Conservation (phyloP, 805 yeast genomes). For the Saccharomycopsis babjevae region DNA sequence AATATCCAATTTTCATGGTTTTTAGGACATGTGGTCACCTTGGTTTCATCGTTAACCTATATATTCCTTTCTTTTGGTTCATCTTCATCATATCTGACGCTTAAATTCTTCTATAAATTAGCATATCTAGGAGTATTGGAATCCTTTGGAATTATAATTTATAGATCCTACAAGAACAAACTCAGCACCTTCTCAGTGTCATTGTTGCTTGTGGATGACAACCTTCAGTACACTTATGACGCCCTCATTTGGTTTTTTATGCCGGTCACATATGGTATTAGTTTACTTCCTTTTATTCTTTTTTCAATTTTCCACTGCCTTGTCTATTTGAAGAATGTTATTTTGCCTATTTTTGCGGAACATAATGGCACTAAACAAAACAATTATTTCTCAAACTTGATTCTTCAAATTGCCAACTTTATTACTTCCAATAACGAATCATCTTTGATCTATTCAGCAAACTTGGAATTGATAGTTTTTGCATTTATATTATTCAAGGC, state of each 20-base stretch:
- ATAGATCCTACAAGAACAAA: constrained; percentile 37
- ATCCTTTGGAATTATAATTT: constrained; percentile 68
- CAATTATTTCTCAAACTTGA: constrained; percentile 21
- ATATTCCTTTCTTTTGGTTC: constrained; percentile 24
- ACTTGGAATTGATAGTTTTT: constrained; percentile 39
- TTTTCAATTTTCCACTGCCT: constrained; percentile 78
- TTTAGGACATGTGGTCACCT: constrained; percentile 42
- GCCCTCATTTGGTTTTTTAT: constrained; percentile 45
- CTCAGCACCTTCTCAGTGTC: constrained; percentile 20
- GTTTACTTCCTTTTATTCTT: constrained; percentile 63
- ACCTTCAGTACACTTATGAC: constrained; percentile 57
- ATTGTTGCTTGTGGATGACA: constrained; percentile 47
- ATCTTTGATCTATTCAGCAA: constrained; percentile 51
- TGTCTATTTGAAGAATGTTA: constrained; percentile 51
- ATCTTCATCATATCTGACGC: constrained; percentile 25
- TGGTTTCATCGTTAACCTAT: constrained; percentile 33
- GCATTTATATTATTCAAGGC: constrained; percentile 40
- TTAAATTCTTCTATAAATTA: constrained; percentile 42
- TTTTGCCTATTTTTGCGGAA: constrained; percentile 48
- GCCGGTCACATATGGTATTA: constrained; percentile 48
- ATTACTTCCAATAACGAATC: constrained; percentile 46
- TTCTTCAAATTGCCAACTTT: constrained; percentile 25
- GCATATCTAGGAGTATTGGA: constrained; percentile 55
- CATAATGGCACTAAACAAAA: neutral
- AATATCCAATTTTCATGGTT: constrained; percentile 74